Evolutionary conservation across 2,329 filamentous ascomycete genomes (phyloP), one percentile per base, ranked within the genome.

Genomic region (Fusarium sp.): DNA sequence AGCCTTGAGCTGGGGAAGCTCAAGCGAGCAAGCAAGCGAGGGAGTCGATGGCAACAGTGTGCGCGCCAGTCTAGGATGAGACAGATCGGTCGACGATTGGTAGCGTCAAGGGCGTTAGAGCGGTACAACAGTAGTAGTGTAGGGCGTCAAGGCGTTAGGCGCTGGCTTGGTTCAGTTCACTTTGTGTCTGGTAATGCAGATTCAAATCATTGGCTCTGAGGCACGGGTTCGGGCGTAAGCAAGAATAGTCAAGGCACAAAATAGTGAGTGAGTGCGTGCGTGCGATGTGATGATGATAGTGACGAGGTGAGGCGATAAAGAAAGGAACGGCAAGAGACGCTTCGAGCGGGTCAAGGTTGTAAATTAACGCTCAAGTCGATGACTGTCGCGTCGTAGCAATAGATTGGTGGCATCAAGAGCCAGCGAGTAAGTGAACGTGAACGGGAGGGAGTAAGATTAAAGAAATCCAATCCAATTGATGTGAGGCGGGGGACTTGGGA

Each of bases 61-160:
- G 71, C 66, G 66, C 74, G 66, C 73, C 68, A 67, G 57, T 69
- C 62, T 66, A 63, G 60, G 68, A 77, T 64, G 68, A 70, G 66
- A 63, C 72, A 63, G 69, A 71, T 73, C 66, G 74, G 71, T 77
- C 69, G 76, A 71, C 78, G 76, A 77, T 78, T 77, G 77, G 77
- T 62, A 77, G 75, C 64, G 75, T 73, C 60, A 61, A 76, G 70
- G 72, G 71, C 69, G 69, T 74, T 55, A 63, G 69, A 71, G 63
- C 52, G 70, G 58, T 54, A 29, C 49, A 54, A 18, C 35, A 54
- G 49, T 39, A 38, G 33, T 54, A 18, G 49, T 54, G 33, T 69
- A 73, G 71, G 70, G 69, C 70, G 73, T 76, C 73, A 74, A 71
- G 62, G 66, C 70, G 66, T 73, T 73, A 73, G 66, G 74, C 74